Conservation (phyloP, 2,329 filamentous ascomycete species). For the Davidsoniella australis region DNA sequence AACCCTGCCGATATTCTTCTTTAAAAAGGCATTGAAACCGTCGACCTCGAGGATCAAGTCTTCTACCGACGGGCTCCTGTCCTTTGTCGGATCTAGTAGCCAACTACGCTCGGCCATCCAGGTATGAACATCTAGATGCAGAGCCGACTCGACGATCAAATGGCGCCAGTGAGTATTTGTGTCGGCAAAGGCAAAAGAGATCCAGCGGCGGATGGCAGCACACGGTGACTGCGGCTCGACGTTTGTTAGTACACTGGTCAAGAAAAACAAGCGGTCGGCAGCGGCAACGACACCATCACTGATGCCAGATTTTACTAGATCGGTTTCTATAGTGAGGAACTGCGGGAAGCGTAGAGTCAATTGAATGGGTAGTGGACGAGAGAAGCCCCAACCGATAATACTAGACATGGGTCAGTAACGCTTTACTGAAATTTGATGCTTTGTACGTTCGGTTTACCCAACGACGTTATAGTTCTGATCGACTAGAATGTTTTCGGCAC, state of each 20-base stretch:
- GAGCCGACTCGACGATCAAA: conserved; percentile 8
- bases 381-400: conserved; percentile 10
- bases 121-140: conserved; percentile 1
- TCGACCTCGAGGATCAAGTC: conserved; percentile 4
- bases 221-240: conserved; percentile 39
- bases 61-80: background rate
- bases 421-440: background rate
- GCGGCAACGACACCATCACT: too few relatives aligned
- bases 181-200: conserved; percentile 11
- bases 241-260: conserved; percentile 80
- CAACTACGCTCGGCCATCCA: conserved; percentile 4
- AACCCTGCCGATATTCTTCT: background rate
- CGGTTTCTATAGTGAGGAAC: conserved; percentile 5
- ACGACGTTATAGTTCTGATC: conserved; percentile 7
- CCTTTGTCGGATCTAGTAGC: conserved; percentile 5
- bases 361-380: conserved; percentile 6
- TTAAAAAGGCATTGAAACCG: conserved; percentile 4
- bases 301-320: too few relatives aligned
- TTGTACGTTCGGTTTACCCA: background rate
- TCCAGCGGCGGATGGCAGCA: conserved; percentile 8
- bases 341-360: conserved; percentile 8
- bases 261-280: conserved; percentile 20
- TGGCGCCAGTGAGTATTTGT: conserved; percentile 3
- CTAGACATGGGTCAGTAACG: background rate
- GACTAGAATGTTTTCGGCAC: conserved; percentile 8